Percentiles rank a stretch among this genome's conserved stretches.
These are phyloP conservation scores for Ceratocystis alfenasii DNA, from an alignment of 2,329 filamentous ascomycete species.

Conservation along the genomic window DNA sequence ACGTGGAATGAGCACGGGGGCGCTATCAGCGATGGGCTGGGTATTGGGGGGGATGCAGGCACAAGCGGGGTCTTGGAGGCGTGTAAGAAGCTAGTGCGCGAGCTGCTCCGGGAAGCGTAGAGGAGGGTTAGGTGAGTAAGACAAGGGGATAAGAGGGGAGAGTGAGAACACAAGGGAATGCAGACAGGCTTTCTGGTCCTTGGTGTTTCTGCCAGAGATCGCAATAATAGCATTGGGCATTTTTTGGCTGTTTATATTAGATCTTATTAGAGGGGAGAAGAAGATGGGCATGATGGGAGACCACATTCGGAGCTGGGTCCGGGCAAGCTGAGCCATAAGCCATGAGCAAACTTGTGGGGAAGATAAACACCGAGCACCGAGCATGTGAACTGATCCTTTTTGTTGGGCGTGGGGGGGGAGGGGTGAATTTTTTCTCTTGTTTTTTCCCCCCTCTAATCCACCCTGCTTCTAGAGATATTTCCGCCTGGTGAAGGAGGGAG, in stretches of 20 bases:
- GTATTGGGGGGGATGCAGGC: not conserved
- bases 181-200: not conserved
- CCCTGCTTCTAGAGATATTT: too few relatives aligned
- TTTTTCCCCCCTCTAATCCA: not conserved
- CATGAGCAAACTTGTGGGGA: not conserved
- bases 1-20: not conserved
- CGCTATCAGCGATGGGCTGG: not conserved
- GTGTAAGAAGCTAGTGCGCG: conserved; percentile 11
- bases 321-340: too few relatives aligned
- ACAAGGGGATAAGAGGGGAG: not conserved
- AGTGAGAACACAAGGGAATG: not conserved
- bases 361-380: not conserved
- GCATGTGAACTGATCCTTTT: too few relatives aligned
- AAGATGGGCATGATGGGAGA: too few relatives aligned
- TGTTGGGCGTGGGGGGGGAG: not conserved
- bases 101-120: not conserved
- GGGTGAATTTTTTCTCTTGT: not conserved
- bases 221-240: too few relatives aligned
- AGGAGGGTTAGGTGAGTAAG: not conserved
- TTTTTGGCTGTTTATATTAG: too few relatives aligned
- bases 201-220: too few relatives aligned
- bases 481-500: not conserved
- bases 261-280: too few relatives aligned
- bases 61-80: conserved; percentile 8
- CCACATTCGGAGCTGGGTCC: not conserved